Percentiles rank a stretch among this genome's conserved stretches.
Evolutionary conservation across 139 green algal species (phyloP).

Genomic region (Chlamydomonas sp.): DNA sequence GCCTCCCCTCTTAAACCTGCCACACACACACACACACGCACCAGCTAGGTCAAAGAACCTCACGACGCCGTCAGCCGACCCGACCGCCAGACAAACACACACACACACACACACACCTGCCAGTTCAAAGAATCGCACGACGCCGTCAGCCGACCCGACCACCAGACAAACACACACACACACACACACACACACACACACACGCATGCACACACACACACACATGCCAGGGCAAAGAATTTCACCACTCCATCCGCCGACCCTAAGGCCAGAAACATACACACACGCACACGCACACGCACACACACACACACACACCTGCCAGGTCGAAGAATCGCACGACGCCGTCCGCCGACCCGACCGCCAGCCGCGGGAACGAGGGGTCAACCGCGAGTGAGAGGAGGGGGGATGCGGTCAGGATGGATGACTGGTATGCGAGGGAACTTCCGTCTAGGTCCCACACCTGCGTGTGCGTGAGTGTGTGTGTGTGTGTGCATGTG

Average conservation of each 20-base stretch:
- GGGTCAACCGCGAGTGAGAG: slow-evolving; percentile 32
- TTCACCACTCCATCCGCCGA: no score
- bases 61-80: no score
- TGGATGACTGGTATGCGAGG: slow-evolving; percentile 24
- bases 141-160: no score
- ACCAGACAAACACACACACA: slow-evolving; percentile 2
- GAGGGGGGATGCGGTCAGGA: slow-evolving; percentile 31
- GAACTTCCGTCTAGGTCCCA: slow-evolving; percentile 37
- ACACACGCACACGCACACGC: slow-evolving; percentile 12
- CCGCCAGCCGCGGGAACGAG: slow-evolving; percentile 22
- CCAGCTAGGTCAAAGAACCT: no score
- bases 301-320: slow-evolving; percentile 15
- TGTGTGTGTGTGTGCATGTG: no score
- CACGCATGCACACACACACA: slow-evolving; percentile 2
- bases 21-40: not conserved
- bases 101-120: no score
- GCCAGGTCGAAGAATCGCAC: slow-evolving; percentile 41
- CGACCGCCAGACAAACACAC: no score
- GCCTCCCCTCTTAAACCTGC: no score
- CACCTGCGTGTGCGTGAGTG: no score
- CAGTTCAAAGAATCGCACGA: no score
- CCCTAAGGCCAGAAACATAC: slow-evolving; percentile 2
- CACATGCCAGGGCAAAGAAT: no score
- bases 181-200: not conserved
- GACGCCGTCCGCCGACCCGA: slow-evolving; percentile 34